These are phyloP conservation scores for Pleurotus djamor DNA, from an alignment of 768 basidiomycete genomes.

Conservation along the genomic window DNA sequence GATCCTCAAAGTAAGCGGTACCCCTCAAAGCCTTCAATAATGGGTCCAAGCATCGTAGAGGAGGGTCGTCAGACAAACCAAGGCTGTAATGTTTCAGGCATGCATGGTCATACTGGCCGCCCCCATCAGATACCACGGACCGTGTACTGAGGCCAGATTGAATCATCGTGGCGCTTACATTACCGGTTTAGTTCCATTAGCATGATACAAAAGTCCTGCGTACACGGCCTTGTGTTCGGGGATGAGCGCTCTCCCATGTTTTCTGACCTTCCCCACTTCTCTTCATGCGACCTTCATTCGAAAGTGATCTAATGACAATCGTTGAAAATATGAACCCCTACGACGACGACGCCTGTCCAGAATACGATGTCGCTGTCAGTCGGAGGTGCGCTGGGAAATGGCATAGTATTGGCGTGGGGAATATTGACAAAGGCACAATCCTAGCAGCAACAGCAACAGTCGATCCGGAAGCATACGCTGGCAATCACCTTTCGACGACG, in stretches of 20 bases:
- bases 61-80: too few relatives aligned
- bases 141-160: background rate
- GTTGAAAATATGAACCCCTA: constrained; percentile 7
- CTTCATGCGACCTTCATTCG: constrained; percentile 5
- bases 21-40: background rate
- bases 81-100: background rate
- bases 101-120: background rate
- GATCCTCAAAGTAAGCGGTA: background rate
- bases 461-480: constrained; percentile 4
- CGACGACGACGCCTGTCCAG: constrained; percentile 6
- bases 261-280: background rate
- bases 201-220: background rate
- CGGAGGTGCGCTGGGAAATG: background rate
- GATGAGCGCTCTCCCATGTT: background rate
- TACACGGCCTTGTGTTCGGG: background rate
- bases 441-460: constrained; percentile 1
- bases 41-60: background rate
- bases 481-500: constrained; percentile 4
- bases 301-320: constrained; percentile 1
- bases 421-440: background rate
- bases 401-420: background rate
- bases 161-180: background rate
- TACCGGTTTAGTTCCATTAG: background rate
- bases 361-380: constrained; percentile 7
- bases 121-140: background rate